These are phyloP conservation scores for Phaffomyces thermotolerans DNA, from an alignment of 805 yeast species.

Conservation along the genomic window DNA sequence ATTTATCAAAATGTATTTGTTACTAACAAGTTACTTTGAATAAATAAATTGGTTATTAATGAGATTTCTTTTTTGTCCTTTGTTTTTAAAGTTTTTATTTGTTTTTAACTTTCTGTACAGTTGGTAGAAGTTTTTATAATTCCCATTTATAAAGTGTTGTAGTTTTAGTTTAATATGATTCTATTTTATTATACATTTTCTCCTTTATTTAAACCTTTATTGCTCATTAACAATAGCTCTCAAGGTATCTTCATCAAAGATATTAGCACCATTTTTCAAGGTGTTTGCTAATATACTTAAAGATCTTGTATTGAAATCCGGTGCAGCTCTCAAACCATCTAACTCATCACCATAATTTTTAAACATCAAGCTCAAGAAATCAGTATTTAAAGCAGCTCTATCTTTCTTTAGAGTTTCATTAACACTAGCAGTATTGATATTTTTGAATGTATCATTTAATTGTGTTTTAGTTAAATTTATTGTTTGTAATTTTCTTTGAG, in stretches of 20 bases:
- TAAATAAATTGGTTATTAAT: neutral
- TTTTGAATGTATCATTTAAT: slow-evolving; percentile 23
- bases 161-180: no score
- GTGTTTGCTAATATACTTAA: slow-evolving; percentile 26
- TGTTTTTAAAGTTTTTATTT: neutral
- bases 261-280: slow-evolving; percentile 10
- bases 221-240: slow-evolving; percentile 7
- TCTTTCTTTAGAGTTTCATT: slow-evolving; percentile 24
- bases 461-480: slow-evolving; percentile 28
- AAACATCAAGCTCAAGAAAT: slow-evolving; percentile 50
- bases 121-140: slow-evolving; percentile 19
- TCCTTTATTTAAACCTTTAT: no score
- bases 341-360: slow-evolving; percentile 43
- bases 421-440: slow-evolving; percentile 27
- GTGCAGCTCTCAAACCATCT: slow-evolving; percentile 39
- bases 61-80: neutral
- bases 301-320: slow-evolving; percentile 52
- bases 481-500: slow-evolving; percentile 14
- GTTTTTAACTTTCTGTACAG: neutral
- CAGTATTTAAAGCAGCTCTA: slow-evolving; percentile 36
- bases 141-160: no score
- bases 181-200: no score
- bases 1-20: neutral
- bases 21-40: neutral
- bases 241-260: slow-evolving; percentile 13